Evolutionary conservation across 352 stramenopile species (phyloP).

Genomic region (Phytophthora quininea): DNA sequence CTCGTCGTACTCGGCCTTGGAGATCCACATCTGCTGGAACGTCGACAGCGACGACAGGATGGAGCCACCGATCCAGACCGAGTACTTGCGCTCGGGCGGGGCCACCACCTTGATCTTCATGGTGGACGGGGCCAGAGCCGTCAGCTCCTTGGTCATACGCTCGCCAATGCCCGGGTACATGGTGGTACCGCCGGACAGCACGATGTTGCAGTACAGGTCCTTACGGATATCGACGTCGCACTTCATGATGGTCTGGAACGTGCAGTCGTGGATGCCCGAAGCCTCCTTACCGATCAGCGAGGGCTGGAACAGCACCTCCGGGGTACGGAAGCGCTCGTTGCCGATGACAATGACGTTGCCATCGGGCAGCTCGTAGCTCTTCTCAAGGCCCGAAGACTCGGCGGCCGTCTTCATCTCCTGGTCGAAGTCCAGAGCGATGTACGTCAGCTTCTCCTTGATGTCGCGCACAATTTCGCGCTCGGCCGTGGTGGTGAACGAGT

Average conservation of each 20-base stretch:
- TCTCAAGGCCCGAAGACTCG: conserved; percentile 85
- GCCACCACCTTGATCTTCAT: conserved; percentile 98
- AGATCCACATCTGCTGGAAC: conserved; percentile 99
- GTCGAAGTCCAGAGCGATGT: conserved; percentile 94
- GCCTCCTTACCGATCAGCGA: conserved; percentile 92
- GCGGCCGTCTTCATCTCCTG: conserved; percentile 92
- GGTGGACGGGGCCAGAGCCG: conserved; percentile 82
- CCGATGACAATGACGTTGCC: conserved; percentile 97
- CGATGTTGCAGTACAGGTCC: conserved; percentile 96
- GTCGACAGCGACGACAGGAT: conserved; percentile 97
- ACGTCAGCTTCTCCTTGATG: conserved; percentile 98
- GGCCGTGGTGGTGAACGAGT: conserved; percentile 94
- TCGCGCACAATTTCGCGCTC: conserved; percentile 95
- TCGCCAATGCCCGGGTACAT: conserved; percentile 96
- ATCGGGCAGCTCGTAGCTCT: conserved; percentile 97
- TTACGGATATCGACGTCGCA: conserved; percentile 93
- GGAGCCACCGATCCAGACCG: conserved; percentile 97
- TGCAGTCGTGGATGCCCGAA: conserved; percentile 80
- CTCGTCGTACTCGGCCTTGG: conserved; percentile 98
- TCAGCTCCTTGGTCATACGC: conserved; percentile 94
- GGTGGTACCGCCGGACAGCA: conserved; percentile 96
- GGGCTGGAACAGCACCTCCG: conserved; percentile 97
- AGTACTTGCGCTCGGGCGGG: conserved; percentile 94
- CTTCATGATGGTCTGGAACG: conserved; percentile 89
- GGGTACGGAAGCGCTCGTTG: conserved; percentile 95